Conservation (phyloP, 129 eudicot species). For the Lonicera japonica region DNA sequence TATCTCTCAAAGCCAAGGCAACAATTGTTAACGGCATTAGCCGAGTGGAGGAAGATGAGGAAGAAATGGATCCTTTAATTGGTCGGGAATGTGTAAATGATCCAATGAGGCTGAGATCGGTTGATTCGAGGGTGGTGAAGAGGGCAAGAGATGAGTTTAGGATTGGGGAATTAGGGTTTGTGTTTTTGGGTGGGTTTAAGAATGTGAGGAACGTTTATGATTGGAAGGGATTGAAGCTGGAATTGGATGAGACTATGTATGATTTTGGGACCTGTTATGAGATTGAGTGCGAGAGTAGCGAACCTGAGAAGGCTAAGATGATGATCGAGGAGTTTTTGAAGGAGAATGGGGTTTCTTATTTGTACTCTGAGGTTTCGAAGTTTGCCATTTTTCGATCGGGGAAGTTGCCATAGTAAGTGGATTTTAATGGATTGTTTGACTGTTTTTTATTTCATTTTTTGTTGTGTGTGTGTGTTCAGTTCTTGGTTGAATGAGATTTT, state of each 20-base stretch:
- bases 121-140: conserved; percentile 50
- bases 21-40: conserved; percentile 62
- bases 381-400: conserved; percentile 85
- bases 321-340: conserved; percentile 62
- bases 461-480: too few species aligned
- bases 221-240: conserved; percentile 82
- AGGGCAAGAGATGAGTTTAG: conserved; percentile 66
- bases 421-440: neutral
- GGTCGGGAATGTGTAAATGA: conserved; percentile 44
- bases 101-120: conserved; percentile 32
- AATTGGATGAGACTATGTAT: conserved; percentile 68
- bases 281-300: conserved; percentile 83
- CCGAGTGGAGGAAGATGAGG: conserved; percentile 89
- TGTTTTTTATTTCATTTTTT: too few species aligned
- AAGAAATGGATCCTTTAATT: conserved; percentile 48
- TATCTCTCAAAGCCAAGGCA: conserved; percentile 67
- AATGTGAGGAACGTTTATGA: conserved; percentile 82
- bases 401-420: conserved; percentile 67
- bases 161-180: conserved; percentile 41
- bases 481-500: neutral
- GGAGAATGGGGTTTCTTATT: conserved; percentile 64
- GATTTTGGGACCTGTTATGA: conserved; percentile 85
- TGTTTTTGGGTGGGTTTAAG: conserved; percentile 78
- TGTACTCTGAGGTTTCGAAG: conserved; percentile 61
- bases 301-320: conserved; percentile 73